Evolutionary conservation across 2,329 filamentous ascomycete species (phyloP), one percentile per base, ranked within the genome.

Genomic region (Aspergillus alliaceus): DNA sequence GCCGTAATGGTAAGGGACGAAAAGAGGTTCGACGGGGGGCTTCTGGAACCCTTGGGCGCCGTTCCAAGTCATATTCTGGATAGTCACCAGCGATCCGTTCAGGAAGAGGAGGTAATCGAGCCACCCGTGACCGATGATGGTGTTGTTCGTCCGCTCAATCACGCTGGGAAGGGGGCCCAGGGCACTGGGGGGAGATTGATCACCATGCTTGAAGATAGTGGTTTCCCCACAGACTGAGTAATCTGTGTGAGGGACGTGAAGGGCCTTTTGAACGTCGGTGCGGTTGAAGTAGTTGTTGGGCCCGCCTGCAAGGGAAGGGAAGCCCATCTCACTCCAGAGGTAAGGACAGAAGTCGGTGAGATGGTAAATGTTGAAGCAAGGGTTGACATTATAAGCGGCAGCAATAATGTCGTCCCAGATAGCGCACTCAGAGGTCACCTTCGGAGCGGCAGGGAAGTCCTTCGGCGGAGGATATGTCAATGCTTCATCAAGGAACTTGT

Each of bases 61-160:
- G 57, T 85, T 84, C 86, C 86, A 93, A 0, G 89, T 92, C 86
- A 93, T 90, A 76, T 92, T 92, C 69, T 93, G 90, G 57, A 93
- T 86, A 1, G 83, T 82, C 9, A 91, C 77, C 1, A 93, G 78
- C 0, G 88, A 89, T 20, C 89, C 90, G 69, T 90, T 89, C 66
- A 81, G 78, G 29, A 88, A 78, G 8, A 91, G 80, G 58, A 90
- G 81, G 67, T 82, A 89, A 74, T 92, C 90, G 15, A 89, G 81
- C 50, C 83, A 77, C 12, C 89, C 90, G 67, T 93, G 89, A 2
- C 81, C 88, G 66, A 95, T 86, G 64, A 95, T 82, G 6, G 90
- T 90, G 61, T 88, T 87, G 47, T 88, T 81, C 1, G 89, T 89
- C 34, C 80, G 79, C 66, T 93, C 90, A 61, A 93, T 90, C 37